phyloP scores from a whole-genome alignment of 1,139 yeast species.

The Nakaseomyces nivariensis region DNA sequence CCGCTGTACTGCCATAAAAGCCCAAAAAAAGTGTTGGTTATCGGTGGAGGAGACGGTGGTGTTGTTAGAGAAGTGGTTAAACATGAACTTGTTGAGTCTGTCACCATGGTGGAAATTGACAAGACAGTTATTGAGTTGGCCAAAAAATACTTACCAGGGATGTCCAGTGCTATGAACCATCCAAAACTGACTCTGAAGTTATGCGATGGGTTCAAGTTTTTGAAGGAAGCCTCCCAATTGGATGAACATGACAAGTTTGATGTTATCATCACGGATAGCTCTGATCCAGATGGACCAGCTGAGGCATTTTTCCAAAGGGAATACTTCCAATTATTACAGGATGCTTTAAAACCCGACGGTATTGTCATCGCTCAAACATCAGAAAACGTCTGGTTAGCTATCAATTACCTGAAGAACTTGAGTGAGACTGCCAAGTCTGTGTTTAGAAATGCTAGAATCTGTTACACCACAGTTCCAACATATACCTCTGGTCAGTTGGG shows the following conservation, averaged over 20 bases:
- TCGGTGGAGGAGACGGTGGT: slow-evolving; percentile 98
- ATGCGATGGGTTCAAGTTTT: slow-evolving; percentile 82
- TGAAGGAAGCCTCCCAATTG: slow-evolving; percentile 35
- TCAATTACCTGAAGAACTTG: slow-evolving; percentile 53
- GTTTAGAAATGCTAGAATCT: slow-evolving; percentile 70
- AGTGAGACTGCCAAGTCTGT: slow-evolving; percentile 53
- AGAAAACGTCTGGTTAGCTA: slow-evolving; percentile 86
- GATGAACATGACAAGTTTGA: slow-evolving; percentile 48
- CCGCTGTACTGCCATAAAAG: slow-evolving; percentile 79
- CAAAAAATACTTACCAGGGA: slow-evolving; percentile 64
- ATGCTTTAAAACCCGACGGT: slow-evolving; percentile 63
- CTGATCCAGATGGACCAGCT: slow-evolving; percentile 98
- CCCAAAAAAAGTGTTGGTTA: slow-evolving; percentile 78
- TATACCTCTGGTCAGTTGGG: slow-evolving; percentile 97
- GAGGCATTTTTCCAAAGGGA: slow-evolving; percentile 79
- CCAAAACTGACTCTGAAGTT: slow-evolving; percentile 65
- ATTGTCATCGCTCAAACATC: slow-evolving; percentile 86
- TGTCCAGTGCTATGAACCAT: slow-evolving; percentile 66
- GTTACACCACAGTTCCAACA: slow-evolving; percentile 86
- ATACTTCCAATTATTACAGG: slow-evolving; percentile 62
- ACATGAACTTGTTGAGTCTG: slow-evolving; percentile 59
- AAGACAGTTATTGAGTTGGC: slow-evolving; percentile 71
- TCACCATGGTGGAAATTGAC: slow-evolving; percentile 86
- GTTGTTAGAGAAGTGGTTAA: slow-evolving; percentile 85
- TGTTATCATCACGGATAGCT: slow-evolving; percentile 87